Evolutionary conservation across 163 green algal species (phyloP), one percentile per base, ranked within the genome.

Genomic region (Chlamydomonas reinhardtii): DNA sequence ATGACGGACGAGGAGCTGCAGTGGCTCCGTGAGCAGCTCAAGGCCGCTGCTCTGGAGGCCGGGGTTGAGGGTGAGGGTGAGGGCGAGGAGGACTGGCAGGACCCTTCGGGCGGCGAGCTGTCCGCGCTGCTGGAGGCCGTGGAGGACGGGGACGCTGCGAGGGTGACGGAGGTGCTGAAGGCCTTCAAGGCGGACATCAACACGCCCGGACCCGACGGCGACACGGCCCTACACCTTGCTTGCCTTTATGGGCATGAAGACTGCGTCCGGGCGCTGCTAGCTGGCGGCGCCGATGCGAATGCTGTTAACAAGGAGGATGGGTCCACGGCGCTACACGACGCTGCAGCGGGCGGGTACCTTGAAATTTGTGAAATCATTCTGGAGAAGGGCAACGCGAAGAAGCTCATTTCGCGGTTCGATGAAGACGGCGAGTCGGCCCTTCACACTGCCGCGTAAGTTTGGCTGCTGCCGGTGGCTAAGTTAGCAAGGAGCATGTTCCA

Each of bases 161-260:
- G 73, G 75, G 76, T 92, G 0, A 27, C 74, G 37, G 34, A 75
- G n/a, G 59, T 89, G 43, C 20, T 92, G 9, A 34, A 64, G 59
- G 61, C 74, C 35, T 86, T 92, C 3, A 65, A 32, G 54, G 75
- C 66, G 0, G 79, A 81, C 27, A 34, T 83, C 20, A 82, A 85
- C 37, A 79, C 25, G n/a, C 61, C 82, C 14, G 91, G 90, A 0
- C 89, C 82, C 20, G 94, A 97, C 70, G 92, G 94, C 2, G 95
- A 98, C 85, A 95, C 91, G 0, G 87, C 92, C 3, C 86, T 98
- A 54, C 93, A 98, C 81, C 80, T 97, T 4, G 94, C 95, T 1
- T 87, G 88, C 27, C 90, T 97, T 8, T 96, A 95, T 48, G 94
- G 94, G 34, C 90, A 96, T 73, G 39, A 74, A 12, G 80, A 87